Evolutionary conservation across 495 filamentous ascomycete genomes (phyloP), one percentile per base, ranked within the genome.

Genomic region (Hypoxylon lenormandii): DNA sequence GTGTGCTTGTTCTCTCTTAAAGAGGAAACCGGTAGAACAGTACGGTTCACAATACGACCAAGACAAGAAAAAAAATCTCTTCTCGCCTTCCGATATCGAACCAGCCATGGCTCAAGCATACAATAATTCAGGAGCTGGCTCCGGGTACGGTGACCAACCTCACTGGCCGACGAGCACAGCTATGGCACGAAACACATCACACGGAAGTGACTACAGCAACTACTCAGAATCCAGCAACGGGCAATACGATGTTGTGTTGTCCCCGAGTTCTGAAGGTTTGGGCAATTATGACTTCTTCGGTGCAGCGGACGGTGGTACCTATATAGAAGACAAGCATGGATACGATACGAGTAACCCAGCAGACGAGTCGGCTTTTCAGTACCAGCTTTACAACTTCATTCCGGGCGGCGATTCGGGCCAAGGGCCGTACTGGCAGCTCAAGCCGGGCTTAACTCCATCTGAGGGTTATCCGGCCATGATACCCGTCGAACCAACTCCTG

Each of bases 381-480:
- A 43, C 19, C 42, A 66, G 13, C 50, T 28, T 21, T 73, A 74
- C 48, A 45, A 71, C 36, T 73, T 74, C 38, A 18, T 64, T 42
- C 18, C 64, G 13, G 47, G 33, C 33, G 64, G 52, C 13, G 64
- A 71, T 36, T 51, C 64, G 3, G 60, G 53, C 13, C 63, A 66
- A 30, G 52, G 50, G 4, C 72, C 70, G 1, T 69, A 64, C 36
- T 73, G 73, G 73, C 55, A n/a, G 60, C 43, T 73, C 37, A 73
- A 65, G 50, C 30, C 49, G 3, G 28, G 18, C 1, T 56, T 56
- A 38, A 45, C 51, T 21, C 51, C 70, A 43, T 36, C 63, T 45
- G 28, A 13, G 5, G 33, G 19, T 0, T 48, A 7, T 23, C 73
- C 70, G n/a, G 56, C 46, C 2, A 69, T 18, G 10, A 58, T 60